These are phyloP conservation scores for Salvia rosmarinus DNA, from an alignment of 257 asterid species.

Conservation along the genomic window DNA sequence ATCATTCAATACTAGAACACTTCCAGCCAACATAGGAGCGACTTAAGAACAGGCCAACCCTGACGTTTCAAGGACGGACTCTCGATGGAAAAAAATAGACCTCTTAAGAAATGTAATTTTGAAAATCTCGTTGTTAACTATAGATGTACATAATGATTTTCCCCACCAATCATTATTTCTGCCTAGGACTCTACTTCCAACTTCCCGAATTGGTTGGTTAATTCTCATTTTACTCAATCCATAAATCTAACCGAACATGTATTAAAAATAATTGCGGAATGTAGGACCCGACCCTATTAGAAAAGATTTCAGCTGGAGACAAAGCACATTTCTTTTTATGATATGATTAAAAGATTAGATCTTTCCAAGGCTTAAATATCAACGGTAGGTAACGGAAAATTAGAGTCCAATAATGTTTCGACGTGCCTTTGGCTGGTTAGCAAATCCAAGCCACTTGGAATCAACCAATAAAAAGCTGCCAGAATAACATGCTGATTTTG, in stretches of 20 bases:
- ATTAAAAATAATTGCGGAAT: not conserved
- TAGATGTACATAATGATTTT: too few species aligned
- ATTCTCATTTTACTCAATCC: not conserved
- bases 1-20: too few species aligned
- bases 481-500: constrained; percentile 42
- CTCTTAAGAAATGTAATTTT: too few species aligned
- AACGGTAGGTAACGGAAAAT: constrained; percentile 3
- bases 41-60: too few species aligned
- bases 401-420: constrained; percentile 31
- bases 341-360: not conserved
- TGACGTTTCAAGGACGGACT: too few species aligned
- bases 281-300: not conserved
- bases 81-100: too few species aligned
- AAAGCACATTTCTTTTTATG: not conserved
- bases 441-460: constrained; percentile 34
- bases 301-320: not conserved
- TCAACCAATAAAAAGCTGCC: constrained; percentile 48
- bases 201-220: not conserved
- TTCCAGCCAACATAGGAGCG: too few species aligned
- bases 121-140: too few species aligned
- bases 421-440: constrained; percentile 40
- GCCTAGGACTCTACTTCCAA: not conserved
- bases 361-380: not conserved
- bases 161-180: too few species aligned
- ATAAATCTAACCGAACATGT: not conserved